These are phyloP conservation scores for Acacia pycnantha DNA, from an alignment of 331 rosid species.

Conservation along the genomic window DNA sequence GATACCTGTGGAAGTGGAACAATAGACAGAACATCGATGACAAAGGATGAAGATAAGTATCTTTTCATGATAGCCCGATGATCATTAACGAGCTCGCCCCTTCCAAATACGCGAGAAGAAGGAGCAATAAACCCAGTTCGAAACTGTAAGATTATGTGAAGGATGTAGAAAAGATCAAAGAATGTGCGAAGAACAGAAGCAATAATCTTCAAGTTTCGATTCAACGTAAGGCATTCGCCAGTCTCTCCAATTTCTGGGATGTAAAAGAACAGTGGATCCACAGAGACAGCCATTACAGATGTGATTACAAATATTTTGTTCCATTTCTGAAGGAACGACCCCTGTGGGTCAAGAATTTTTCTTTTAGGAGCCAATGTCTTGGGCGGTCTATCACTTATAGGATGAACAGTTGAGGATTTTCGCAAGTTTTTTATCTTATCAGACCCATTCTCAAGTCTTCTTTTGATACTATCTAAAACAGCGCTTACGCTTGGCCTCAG, in stretches of 20 bases:
- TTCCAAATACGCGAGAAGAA: conserved; percentile 84
- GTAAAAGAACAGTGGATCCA: conserved; percentile 88
- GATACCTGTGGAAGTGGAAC: conserved; percentile 93
- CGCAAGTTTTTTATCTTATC: conserved; percentile 31
- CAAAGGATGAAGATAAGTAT: conserved; percentile 64
- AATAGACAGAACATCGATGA: conserved; percentile 75
- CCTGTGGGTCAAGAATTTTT: conserved; percentile 76
- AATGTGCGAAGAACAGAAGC: conserved; percentile 77
- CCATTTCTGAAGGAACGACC: conserved; percentile 73
- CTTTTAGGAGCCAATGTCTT: conserved; percentile 31
- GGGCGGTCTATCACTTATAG: conserved; percentile 22
- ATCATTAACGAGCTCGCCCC: conserved; percentile 69
- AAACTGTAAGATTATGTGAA: conserved; percentile 75
- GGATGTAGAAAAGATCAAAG: conserved; percentile 68
- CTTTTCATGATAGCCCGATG: conserved; percentile 60
- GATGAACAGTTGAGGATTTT: conserved; percentile 33
- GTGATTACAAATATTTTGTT: conserved; percentile 78
- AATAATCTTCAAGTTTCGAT: conserved; percentile 41
- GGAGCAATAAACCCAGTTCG: conserved; percentile 86
- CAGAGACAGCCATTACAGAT: conserved; percentile 69
- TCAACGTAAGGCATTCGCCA: conserved; percentile 39
- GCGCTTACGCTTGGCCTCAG: conserved; percentile 29
- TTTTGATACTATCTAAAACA: conserved; percentile 37
- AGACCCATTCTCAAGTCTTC: conserved; percentile 30
- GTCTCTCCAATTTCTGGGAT: conserved; percentile 41